Conservation (phyloP, 805 yeast genomes). For the Metschnikowia shivogae region DNA sequence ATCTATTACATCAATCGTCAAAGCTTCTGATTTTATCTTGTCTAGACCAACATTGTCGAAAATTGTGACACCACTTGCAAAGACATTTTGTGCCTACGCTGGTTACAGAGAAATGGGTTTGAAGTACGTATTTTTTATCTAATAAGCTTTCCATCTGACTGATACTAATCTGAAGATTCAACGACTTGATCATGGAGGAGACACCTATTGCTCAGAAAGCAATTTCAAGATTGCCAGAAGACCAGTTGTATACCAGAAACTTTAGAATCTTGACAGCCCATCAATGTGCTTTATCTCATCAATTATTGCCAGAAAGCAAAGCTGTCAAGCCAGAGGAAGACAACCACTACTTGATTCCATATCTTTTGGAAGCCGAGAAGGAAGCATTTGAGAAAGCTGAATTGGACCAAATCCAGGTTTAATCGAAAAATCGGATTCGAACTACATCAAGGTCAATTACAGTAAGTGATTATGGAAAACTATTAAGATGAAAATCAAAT, state of each 20-base stretch:
- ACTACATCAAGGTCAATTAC: not conserved
- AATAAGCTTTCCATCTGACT: not conserved
- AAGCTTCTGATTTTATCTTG: conserved; percentile 72
- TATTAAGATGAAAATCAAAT: not conserved
- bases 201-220: conserved; percentile 84
- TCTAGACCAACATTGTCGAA: conserved; percentile 75
- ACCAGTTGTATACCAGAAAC: conserved; percentile 84
- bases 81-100: conserved; percentile 63
- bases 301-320: conserved; percentile 76
- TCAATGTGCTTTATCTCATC: conserved; percentile 81
- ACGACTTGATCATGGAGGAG: conserved; percentile 87
- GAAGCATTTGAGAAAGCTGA: conserved; percentile 84
- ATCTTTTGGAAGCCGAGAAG: conserved; percentile 90
- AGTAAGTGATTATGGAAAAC: not conserved
- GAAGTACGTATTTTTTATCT: conserved; percentile 34
- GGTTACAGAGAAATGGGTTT: conserved; percentile 97
- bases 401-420: conserved; percentile 67
- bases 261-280: conserved; percentile 90
- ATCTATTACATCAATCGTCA: conserved; percentile 65
- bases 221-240: conserved; percentile 77
- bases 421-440: conserved; percentile 1
- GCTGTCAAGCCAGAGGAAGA: conserved; percentile 79
- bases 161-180: conserved; percentile 47
- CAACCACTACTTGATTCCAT: conserved; percentile 77
- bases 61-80: conserved; percentile 75